Evolutionary conservation across 2,329 filamentous ascomycete genomes (phyloP).

Genomic region (Davidsoniella eucalypti): DNA sequence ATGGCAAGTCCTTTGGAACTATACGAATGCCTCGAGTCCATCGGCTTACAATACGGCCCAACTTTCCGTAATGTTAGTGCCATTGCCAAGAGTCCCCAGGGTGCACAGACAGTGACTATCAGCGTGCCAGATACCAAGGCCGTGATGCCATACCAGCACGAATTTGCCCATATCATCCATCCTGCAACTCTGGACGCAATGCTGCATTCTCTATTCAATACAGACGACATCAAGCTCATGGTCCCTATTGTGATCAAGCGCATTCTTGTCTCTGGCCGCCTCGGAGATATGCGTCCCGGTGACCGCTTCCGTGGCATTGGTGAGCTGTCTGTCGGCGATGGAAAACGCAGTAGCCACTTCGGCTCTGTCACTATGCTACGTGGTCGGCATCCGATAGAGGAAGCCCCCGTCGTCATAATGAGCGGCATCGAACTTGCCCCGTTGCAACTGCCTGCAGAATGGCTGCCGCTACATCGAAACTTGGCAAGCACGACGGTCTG

Average conservation of each 20-base stretch:
- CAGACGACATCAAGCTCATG: constrained; percentile 28
- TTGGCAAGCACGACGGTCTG: constrained; percentile 33
- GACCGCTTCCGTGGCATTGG: constrained; percentile 27
- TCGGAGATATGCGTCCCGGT: constrained; percentile 19
- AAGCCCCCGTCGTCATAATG: constrained; percentile 24
- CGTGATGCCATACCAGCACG: constrained; percentile 35
- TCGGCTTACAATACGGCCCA: constrained; percentile 35
- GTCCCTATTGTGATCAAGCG: constrained; percentile 30
- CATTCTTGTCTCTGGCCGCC: constrained; percentile 28
- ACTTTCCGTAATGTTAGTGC: constrained; percentile 31
- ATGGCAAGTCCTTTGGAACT: constrained; percentile 17
- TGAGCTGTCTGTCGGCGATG: constrained; percentile 18
- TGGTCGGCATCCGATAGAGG: not conserved
- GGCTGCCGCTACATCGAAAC: constrained; percentile 31
- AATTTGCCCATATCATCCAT: constrained; percentile 39
- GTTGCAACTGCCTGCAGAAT: constrained; percentile 19
- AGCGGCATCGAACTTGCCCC: constrained; percentile 26
- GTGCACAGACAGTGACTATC: constrained; percentile 23
- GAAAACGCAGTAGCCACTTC: too few species aligned
- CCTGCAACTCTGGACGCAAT: constrained; percentile 40
- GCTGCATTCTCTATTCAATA: constrained; percentile 34
- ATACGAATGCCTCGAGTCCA: constrained; percentile 32
- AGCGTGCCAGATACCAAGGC: constrained; percentile 32
- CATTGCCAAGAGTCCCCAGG: constrained; percentile 19
- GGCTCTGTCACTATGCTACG: too few species aligned